Conservation (phyloP, 306 rosid genomes). For the Begonia loranthoides region DNA sequence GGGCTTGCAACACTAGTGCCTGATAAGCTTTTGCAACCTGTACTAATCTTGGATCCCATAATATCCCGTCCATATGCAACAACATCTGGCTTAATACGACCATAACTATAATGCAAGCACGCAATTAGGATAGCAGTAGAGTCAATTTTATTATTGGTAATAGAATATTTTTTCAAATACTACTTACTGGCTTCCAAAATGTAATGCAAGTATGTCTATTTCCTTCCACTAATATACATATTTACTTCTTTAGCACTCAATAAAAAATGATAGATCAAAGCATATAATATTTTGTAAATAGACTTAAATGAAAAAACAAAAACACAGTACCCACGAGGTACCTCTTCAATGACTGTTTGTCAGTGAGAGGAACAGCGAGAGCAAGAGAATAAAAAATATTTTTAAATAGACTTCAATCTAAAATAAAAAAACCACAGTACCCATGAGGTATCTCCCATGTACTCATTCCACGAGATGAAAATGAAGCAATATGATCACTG, state of each 20-base stretch:
- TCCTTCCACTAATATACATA: no score
- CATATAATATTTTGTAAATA: neutral
- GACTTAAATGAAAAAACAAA: neutral
- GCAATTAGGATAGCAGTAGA: no score
- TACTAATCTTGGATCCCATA: constrained; percentile 93
- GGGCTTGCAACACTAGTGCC: constrained; percentile 99
- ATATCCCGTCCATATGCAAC: constrained; percentile 97
- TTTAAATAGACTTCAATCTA: no score
- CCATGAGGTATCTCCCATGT: constrained; percentile 99
- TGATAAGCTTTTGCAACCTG: constrained; percentile 93
- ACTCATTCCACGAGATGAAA: constrained; percentile 99
- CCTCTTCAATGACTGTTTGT: constrained; percentile 18
- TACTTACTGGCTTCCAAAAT: no score
- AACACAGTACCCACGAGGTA: constrained; percentile 76
- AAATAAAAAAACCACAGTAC: constrained; percentile 20
- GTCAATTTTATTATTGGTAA: no score
- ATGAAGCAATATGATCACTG: constrained; percentile 95
- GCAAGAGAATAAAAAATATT: no score
- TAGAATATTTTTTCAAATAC: no score
- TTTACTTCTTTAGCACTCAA: no score
- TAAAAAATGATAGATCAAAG: no score
- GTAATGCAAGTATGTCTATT: no score
- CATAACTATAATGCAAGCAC: constrained; percentile 38
- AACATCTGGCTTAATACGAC: constrained; percentile 93
- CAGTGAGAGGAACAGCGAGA: no score